Base-by-base conservation (phyloP, 2,329 filamentous ascomycete species). In the Boeremia exigua region DNA sequence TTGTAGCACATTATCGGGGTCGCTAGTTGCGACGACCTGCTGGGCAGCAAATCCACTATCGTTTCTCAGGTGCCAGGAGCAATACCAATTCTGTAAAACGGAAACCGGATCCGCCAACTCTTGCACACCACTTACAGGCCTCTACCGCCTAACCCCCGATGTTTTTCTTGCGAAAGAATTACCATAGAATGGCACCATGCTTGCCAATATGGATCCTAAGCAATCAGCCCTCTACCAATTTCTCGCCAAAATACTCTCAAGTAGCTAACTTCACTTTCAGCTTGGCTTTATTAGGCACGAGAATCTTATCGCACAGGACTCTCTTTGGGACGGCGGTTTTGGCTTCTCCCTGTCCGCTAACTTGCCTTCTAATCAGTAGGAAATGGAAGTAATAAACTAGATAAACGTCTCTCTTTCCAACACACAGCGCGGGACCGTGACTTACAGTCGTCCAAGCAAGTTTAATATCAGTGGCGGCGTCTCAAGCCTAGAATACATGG, bases 361-460 rank as follows among this genome's bases (percentile, higher is more conserved):
- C 10, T 37, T 54, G 28, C 44, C 51, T n/a, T 27, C 33, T n/a
- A 54, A 54, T 28, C 51, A 54, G 17, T 54, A 44, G 44, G 33
- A 54, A 19, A 48, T 19, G 6, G 51, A 54, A 42, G 44, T 48
- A 25, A 23, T 27, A 29, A 54, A 54, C 28, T 54, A 44, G 51
- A 54, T 54, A 44, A 47, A 53, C 27, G 37, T 38, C 2, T 45
- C 29, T 14, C 42, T 53, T 37, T 30, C 33, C 19, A 42, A 43
- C 9, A 47, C 45, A 4, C 49, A 53, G 34, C 40, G 40, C 29
- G 29, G 39, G 15, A 10, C 25, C 10, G 38, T 42, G 11, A 25
- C 38, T 28, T 42, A 42, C 25, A 25, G 38, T 25, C 38, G 38
- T 14, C 37, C n/a, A 11, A 39, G 19, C 37, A 19, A 39, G n/a